Percentiles rank a stretch among this genome's conserved stretches.
Evolutionary conservation across 2,329 filamentous ascomycete species (phyloP).

Genomic region (Ascochyta pisi): DNA sequence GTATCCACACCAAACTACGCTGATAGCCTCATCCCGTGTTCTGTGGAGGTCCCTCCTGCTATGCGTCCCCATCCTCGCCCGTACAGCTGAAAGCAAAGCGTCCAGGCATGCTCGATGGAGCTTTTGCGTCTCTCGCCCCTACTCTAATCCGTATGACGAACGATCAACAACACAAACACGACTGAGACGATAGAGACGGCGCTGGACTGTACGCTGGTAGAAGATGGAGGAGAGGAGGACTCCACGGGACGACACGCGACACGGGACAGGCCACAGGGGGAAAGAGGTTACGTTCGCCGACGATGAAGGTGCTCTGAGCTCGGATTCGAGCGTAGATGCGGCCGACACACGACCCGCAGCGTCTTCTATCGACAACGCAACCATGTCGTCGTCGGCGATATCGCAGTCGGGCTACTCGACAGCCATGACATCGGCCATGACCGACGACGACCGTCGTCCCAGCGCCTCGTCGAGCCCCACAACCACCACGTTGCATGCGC

Average conservation of each 20-base stretch:
- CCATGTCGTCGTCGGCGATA: slow-evolving; percentile 36
- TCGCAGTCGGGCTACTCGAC: slow-evolving; percentile 39
- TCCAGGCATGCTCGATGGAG: slow-evolving; percentile 29
- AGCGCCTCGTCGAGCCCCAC: slow-evolving; percentile 23
- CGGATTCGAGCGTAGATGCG: slow-evolving; percentile 29
- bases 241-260: slow-evolving; percentile 25
- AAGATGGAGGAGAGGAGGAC: slow-evolving; percentile 36
- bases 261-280: slow-evolving; percentile 28
- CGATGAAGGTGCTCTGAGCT: slow-evolving; percentile 33
- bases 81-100: slow-evolving; percentile 19
- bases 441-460: slow-evolving; percentile 36
- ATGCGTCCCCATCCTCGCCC: slow-evolving; percentile 6
- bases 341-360: slow-evolving; percentile 39
- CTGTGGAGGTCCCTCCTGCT: slow-evolving; percentile 9
- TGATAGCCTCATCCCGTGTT: slow-evolving; percentile 4
- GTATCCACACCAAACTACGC: slow-evolving; percentile 7
- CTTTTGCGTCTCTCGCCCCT: slow-evolving; percentile 2
- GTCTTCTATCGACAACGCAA: slow-evolving; percentile 27
- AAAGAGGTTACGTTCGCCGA: slow-evolving; percentile 34
- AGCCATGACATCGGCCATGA: slow-evolving; percentile 45
- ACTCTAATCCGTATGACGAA: slow-evolving; percentile 8
- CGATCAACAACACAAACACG: not conserved
- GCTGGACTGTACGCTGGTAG: slow-evolving; percentile 4
- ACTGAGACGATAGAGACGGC: slow-evolving; percentile 3
- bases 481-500: slow-evolving; percentile 35